Conservation (phyloP, 768 basidiomycete genomes). For the Paxillus rubicundulus region DNA sequence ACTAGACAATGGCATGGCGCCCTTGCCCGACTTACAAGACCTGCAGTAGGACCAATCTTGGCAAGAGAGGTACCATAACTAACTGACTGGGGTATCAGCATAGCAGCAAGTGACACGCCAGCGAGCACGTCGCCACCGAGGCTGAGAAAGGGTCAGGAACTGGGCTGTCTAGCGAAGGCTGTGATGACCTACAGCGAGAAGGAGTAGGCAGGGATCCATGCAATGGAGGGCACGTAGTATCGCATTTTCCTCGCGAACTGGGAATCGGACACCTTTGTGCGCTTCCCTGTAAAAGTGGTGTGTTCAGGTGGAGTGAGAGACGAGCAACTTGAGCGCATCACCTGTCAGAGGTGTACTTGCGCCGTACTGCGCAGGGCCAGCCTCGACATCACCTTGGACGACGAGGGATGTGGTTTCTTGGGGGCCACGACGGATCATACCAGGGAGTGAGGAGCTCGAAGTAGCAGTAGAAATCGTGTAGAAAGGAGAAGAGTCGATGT, state of each 20-base stretch:
- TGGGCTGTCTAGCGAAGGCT: not conserved
- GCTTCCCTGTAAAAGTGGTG: slow-evolving; percentile 2
- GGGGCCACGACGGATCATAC: slow-evolving; percentile 9
- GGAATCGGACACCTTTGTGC: slow-evolving; percentile 19
- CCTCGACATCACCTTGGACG: slow-evolving; percentile 25
- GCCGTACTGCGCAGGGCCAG: slow-evolving; percentile 22
- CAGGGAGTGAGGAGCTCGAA: slow-evolving; percentile 26
- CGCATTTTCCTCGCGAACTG: slow-evolving; percentile 49
- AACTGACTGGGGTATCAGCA: slow-evolving; percentile 85
- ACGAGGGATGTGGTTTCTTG: slow-evolving; percentile 27
- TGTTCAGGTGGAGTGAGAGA: not conserved
- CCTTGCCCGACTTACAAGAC: slow-evolving; percentile 55
- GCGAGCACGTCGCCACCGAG: slow-evolving; percentile 75
- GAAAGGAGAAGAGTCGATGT: slow-evolving; percentile 9
- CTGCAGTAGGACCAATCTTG: slow-evolving; percentile 79
- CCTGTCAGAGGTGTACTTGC: slow-evolving; percentile 7
- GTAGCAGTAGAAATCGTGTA: slow-evolving; percentile 28
- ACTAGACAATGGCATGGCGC: not conserved
- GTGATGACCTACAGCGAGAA: slow-evolving; percentile 52
- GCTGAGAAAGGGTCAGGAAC: slow-evolving; percentile 29
- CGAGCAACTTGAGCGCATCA: slow-evolving; percentile 4
- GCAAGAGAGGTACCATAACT: slow-evolving; percentile 90
- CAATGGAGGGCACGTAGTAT: slow-evolving; percentile 76
- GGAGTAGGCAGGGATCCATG: slow-evolving; percentile 80
- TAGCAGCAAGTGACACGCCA: slow-evolving; percentile 81